A percentile compares a stretch with the other conserved stretches of the same genome.
phyloP scores from a whole-genome alignment of 2,329 filamentous ascomycete species.

The Arthrinium phaeospermum region DNA sequence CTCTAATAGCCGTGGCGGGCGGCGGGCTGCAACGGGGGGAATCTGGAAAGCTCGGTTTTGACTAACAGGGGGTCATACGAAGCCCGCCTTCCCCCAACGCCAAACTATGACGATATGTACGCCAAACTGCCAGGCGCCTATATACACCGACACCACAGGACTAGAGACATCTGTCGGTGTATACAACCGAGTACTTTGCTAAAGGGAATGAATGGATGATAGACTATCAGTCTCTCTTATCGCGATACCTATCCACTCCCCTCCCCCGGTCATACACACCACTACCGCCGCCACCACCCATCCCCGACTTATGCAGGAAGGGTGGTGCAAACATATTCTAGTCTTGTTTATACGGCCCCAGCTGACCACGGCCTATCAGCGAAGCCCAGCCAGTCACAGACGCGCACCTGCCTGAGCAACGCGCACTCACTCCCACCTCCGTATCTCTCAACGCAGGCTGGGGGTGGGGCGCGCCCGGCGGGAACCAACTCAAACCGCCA shows the following conservation, averaged over 20 bases:
- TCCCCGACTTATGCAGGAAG: not conserved
- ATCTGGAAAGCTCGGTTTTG: not conserved
- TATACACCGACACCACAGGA: not conserved
- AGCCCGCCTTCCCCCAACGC: not conserved
- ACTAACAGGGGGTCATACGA: not conserved
- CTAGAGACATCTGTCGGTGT: not conserved
- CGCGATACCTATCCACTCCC: not conserved
- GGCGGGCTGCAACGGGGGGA: not conserved
- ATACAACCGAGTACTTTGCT: not conserved
- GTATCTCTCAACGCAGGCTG: not conserved
- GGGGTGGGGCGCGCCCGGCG: not conserved
- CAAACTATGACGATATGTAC: not conserved
- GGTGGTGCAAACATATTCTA: constrained; percentile 8
- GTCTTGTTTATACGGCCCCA: not conserved
- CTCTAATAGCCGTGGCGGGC: not conserved
- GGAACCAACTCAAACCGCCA: not conserved
- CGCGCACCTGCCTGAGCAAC: not conserved
- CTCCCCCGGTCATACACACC: not conserved
- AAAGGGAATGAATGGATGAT: not conserved
- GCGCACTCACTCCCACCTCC: not conserved
- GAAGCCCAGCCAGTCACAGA: not conserved
- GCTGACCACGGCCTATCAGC: constrained; percentile 1
- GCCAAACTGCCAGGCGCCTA: not conserved
- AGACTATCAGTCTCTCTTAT: not conserved
- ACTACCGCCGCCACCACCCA: not conserved